phyloP scores from a whole-genome alignment of 2,329 filamentous ascomycete genomes.

The Grosmannia huntii region DNA sequence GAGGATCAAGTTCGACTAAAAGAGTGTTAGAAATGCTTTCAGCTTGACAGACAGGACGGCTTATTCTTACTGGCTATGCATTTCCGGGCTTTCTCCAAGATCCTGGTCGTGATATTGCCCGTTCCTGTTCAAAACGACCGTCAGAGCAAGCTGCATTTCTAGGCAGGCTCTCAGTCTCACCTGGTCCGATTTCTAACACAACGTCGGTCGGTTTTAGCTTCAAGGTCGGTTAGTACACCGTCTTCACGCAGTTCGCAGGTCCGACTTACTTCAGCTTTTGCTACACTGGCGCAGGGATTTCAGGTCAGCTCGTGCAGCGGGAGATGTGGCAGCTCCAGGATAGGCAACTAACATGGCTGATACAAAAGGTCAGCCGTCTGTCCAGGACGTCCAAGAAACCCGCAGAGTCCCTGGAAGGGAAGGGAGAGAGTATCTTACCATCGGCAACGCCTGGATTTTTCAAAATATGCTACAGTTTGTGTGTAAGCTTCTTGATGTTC shows the following conservation, averaged over 20 bases:
- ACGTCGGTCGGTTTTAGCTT: constrained; percentile 77
- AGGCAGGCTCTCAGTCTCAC: constrained; percentile 41
- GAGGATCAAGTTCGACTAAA: constrained; percentile 75
- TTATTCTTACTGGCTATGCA: constrained; percentile 38
- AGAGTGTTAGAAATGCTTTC: not conserved
- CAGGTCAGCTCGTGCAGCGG: not conserved
- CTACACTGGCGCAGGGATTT: constrained; percentile 1
- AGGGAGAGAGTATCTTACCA: constrained; percentile 4
- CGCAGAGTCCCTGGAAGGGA: too few species aligned
- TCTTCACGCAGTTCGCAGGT: not conserved
- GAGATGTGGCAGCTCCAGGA: not conserved
- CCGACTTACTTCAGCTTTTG: constrained; percentile 11
- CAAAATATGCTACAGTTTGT: constrained; percentile 52
- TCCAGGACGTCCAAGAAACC: not conserved
- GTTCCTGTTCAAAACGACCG: constrained; percentile 57
- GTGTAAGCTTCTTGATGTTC: not conserved
- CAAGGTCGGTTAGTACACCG: constrained; percentile 25
- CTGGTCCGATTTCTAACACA: constrained; percentile 85
- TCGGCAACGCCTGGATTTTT: constrained; percentile 35
- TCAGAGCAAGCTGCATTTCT: constrained; percentile 32
- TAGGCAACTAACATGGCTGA: not conserved
- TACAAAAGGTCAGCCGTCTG: not conserved
- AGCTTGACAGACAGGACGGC: not conserved
- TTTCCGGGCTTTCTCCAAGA: constrained; percentile 76
- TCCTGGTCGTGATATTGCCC: constrained; percentile 75